A percentile compares a stretch with the other conserved stretches of the same genome.
Evolutionary conservation across 1,284 basidiomycete genomes (phyloP).

Genomic region (Microbotryum intermedium): DNA sequence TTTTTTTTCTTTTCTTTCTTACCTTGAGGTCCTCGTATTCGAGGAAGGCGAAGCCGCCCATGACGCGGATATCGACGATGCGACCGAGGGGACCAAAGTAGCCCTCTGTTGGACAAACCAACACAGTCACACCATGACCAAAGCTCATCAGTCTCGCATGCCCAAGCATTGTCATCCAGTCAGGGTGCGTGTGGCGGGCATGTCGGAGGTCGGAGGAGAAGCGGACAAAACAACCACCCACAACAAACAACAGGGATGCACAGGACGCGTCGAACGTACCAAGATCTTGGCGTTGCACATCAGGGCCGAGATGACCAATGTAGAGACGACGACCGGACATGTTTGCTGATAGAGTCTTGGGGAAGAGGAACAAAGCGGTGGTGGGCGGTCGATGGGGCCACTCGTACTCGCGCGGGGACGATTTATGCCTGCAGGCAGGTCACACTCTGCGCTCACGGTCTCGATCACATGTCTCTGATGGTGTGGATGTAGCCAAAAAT

Average conservation of each 20-base stretch:
- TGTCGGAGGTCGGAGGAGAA: neutral
- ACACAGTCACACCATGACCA: neutral
- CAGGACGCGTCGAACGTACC: neutral
- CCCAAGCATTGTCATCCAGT: no score
- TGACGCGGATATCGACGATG: conserved; percentile 82
- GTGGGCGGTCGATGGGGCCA: no score
- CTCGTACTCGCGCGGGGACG: no score
- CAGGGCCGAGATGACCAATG: conserved; percentile 30
- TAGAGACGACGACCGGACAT: conserved; percentile 32
- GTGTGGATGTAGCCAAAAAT: no score
- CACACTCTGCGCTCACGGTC: no score
- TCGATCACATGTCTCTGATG: no score
- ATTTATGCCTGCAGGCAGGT: no score
- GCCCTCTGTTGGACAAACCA: conserved; percentile 17
- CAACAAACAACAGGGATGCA: neutral
- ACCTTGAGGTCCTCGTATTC: conserved; percentile 79
- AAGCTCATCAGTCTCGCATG: neutral
- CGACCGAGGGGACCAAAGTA: conserved; percentile 59
- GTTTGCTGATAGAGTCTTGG: no score
- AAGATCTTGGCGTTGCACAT: conserved; percentile 24
- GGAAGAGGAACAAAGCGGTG: no score
- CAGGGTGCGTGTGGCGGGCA: no score
- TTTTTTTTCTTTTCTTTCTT: no score
- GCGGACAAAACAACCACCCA: neutral
- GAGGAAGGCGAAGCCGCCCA: conserved; percentile 88